phyloP scores from a whole-genome alignment of 2,329 filamentous ascomycete genomes.

The Aspergillus floridensis region DNA sequence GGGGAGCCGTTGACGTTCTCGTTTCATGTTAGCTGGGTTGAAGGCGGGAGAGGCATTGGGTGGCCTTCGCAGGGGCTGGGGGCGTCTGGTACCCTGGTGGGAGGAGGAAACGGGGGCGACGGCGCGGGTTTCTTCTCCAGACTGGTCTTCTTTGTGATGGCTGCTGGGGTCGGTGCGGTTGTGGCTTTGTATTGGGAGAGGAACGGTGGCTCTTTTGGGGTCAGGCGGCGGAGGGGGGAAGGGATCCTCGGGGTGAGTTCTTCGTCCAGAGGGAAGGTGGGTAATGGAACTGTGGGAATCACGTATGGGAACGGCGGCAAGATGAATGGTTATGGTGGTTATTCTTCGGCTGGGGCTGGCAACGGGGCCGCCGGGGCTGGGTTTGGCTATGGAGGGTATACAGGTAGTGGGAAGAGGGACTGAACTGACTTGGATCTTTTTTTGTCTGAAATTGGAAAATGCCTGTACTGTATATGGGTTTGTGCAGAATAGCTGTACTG shows the following conservation, averaged over 20 bases:
- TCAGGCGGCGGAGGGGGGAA: conserved; percentile 41
- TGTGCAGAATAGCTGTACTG: neutral
- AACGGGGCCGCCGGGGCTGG: conserved; percentile 31
- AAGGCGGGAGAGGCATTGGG: conserved; percentile 40
- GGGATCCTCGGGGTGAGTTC: conserved; percentile 44
- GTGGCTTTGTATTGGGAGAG: conserved; percentile 40
- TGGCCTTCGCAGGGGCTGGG: conserved; percentile 32
- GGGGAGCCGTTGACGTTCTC: conserved; percentile 77
- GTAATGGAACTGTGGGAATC: conserved; percentile 50
- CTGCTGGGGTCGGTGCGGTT: conserved; percentile 35
- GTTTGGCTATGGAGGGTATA: conserved; percentile 39
- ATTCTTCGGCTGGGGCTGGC: conserved; percentile 29
- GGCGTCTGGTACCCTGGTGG: conserved; percentile 1
- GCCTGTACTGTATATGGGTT: conserved; percentile 6
- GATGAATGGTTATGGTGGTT: conserved; percentile 57
- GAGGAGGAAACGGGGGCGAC: conserved; percentile 6
- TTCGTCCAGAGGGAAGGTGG: conserved; percentile 44
- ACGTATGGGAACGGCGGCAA: conserved; percentile 54
- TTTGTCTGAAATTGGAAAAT: neutral
- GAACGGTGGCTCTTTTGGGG: conserved; percentile 23
- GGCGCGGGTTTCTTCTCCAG: conserved; percentile 27
- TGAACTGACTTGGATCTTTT: conserved; percentile 20
- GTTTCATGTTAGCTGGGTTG: conserved; percentile 76
- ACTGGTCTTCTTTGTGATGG: conserved; percentile 36
- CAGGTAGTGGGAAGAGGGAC: conserved; percentile 41